These are phyloP conservation scores for Psilocybe cyanescens DNA, from an alignment of 768 basidiomycete species.

Conservation along the genomic window DNA sequence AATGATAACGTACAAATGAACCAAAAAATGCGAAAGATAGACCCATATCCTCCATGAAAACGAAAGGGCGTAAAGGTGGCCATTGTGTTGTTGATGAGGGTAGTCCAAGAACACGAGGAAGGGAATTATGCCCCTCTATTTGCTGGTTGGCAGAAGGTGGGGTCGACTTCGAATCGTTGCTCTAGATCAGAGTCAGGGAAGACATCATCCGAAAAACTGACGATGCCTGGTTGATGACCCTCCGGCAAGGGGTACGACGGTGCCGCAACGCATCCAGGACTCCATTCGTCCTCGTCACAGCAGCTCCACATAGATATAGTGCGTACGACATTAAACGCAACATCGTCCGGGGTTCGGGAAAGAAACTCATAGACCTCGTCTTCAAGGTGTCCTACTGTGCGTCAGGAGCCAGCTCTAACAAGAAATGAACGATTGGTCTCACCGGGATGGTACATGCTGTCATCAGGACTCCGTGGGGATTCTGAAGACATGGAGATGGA, in stretches of 20 bases:
- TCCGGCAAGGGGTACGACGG: constrained; percentile 16
- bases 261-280: constrained; percentile 36
- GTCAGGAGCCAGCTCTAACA: not conserved
- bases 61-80: too few species aligned
- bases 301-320: constrained; percentile 51
- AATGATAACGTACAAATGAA: too few species aligned
- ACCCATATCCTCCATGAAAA: too few species aligned
- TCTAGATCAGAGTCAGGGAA: constrained; percentile 26
- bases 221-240: constrained; percentile 1
- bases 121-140: too few species aligned
- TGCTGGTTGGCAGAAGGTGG: too few species aligned
- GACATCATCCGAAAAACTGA: constrained; percentile 14
- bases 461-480: not conserved
- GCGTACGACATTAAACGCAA: constrained; percentile 32
- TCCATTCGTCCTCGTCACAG: constrained; percentile 46
- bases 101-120: too few species aligned
- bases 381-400: constrained; percentile 37
- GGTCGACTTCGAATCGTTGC: not conserved
- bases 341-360: constrained; percentile 37
- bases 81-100: too few species aligned
- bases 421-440: constrained; percentile 8
- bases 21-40: too few species aligned
- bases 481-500: not conserved
- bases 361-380: constrained; percentile 46
- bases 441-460: constrained; percentile 45